These are phyloP conservation scores for Dactylellina cionopaga DNA, from an alignment of 2,329 filamentous ascomycete genomes.

Conservation along the genomic window DNA sequence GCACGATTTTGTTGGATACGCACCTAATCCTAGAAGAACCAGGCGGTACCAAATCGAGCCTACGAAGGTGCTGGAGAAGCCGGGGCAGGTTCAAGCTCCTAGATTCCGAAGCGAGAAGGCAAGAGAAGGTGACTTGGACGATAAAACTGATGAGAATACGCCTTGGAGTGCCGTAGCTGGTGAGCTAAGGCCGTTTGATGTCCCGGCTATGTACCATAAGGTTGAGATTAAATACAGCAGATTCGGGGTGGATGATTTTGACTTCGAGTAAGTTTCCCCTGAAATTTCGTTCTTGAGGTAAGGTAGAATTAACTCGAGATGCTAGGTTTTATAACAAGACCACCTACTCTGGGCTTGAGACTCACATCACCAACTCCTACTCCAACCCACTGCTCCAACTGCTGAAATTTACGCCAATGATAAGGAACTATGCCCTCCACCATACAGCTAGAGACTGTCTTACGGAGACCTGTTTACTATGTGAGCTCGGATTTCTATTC, in stretches of 20 bases:
- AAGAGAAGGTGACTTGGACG: constrained; percentile 65
- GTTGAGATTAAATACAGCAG: constrained; percentile 99
- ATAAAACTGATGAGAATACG: constrained; percentile 66
- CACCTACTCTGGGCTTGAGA: constrained; percentile 88
- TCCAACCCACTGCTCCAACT: constrained; percentile 92
- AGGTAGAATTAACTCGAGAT: background rate
- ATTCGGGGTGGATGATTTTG: constrained; percentile 99
- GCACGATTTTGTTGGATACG: constrained; percentile 79
- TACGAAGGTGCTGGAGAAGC: constrained; percentile 72
- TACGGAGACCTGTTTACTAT: constrained; percentile 84
- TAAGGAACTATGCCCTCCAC: constrained; percentile 86
- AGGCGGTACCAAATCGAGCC: constrained; percentile 85
- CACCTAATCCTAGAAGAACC: constrained; percentile 76
- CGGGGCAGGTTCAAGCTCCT: constrained; percentile 74
- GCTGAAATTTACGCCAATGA: constrained; percentile 85
- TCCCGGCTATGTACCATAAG: constrained; percentile 87
- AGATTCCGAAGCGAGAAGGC: constrained; percentile 96
- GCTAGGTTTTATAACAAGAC: constrained; percentile 92
- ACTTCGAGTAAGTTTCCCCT: constrained; percentile 78
- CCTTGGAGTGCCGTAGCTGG: constrained; percentile 75
- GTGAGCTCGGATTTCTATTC: constrained; percentile 93
- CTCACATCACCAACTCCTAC: constrained; percentile 95
- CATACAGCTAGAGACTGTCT: constrained; percentile 88
- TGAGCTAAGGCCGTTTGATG: constrained; percentile 66
- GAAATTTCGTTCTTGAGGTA: too few relatives aligned